Conservation (phyloP, 352 stramenopile species). For the Phytophthora citricola region DNA sequence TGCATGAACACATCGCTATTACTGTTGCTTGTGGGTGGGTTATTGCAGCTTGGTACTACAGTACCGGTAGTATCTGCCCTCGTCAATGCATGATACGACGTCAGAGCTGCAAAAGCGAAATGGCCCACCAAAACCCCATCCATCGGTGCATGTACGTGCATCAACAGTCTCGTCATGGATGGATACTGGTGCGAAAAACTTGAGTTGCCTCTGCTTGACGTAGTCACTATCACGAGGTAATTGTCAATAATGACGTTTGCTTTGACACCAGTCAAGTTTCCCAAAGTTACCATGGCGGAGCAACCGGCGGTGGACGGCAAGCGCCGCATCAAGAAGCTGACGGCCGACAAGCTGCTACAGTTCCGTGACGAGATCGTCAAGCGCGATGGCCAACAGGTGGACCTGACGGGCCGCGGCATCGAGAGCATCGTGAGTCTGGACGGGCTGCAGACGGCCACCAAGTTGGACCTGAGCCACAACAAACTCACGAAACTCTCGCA, state of each 20-base stretch:
- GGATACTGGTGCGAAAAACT: too few relatives aligned
- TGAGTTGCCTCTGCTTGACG: neutral
- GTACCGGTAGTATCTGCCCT: neutral
- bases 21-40: conserved; percentile 4
- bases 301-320: conserved; percentile 38
- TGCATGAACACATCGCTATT: conserved; percentile 1
- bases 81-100: conserved; percentile 11
- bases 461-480: conserved; percentile 86
- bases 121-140: neutral
- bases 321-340: conserved; percentile 90
- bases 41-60: neutral
- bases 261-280: conserved; percentile 14
- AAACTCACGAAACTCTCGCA: conserved; percentile 85
- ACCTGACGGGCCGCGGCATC: conserved; percentile 77
- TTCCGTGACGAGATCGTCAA: conserved; percentile 55
- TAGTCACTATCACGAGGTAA: too few relatives aligned
- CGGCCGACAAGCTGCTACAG: conserved; percentile 75
- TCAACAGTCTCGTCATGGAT: neutral
- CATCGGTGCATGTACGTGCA: too few relatives aligned
- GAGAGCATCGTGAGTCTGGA: conserved; percentile 83
- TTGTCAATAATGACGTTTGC: too few relatives aligned
- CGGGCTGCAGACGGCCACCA: conserved; percentile 63
- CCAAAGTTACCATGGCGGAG: neutral
- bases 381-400: conserved; percentile 56
- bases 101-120: conserved; percentile 14